These are phyloP conservation scores for Mycena citricolor DNA, from an alignment of 1,284 basidiomycete genomes.

Conservation along the genomic window DNA sequence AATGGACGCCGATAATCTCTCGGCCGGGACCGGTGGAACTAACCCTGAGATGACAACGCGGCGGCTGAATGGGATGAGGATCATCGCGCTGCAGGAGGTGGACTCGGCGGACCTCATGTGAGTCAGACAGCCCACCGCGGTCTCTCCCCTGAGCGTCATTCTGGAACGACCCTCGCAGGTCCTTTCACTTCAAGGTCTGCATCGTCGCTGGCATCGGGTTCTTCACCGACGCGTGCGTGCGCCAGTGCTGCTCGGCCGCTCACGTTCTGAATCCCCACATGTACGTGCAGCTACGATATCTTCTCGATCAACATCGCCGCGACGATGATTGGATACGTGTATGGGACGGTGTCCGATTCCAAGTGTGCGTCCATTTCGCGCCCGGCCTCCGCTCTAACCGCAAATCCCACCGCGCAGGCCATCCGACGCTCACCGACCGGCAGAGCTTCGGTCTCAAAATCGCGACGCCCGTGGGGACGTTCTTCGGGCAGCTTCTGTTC, in stretches of 20 bases:
- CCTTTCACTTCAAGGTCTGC: constrained; percentile 51
- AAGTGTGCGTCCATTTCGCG: background rate
- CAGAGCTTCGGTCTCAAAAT: constrained; percentile 80
- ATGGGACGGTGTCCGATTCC: constrained; percentile 34
- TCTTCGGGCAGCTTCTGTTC: constrained; percentile 60
- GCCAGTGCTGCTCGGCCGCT: background rate
- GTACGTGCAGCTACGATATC: constrained; percentile 43
- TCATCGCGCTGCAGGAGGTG: background rate
- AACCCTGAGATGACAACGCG: no score
- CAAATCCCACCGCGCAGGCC: constrained; percentile 16
- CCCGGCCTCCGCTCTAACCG: background rate
- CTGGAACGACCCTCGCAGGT: constrained; percentile 21
- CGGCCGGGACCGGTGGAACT: no score
- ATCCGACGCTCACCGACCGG: constrained; percentile 44
- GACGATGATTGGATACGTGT: constrained; percentile 61
- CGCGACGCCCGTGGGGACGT: constrained; percentile 64
- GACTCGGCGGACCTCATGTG: constrained; percentile 1
- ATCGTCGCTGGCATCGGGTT: constrained; percentile 60
- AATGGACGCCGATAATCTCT: no score
- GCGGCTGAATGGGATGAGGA: constrained; percentile 2
- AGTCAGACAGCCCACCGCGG: background rate
- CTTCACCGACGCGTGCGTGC: constrained; percentile 58
- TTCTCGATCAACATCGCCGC: constrained; percentile 60
- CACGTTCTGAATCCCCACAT: background rate
- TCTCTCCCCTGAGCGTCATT: constrained; percentile 37